Percentiles rank a stretch among this genome's conserved stretches.
Evolutionary conservation across 2,329 filamentous ascomycete genomes (phyloP).

Genomic region (Cryphonectria radicalis): DNA sequence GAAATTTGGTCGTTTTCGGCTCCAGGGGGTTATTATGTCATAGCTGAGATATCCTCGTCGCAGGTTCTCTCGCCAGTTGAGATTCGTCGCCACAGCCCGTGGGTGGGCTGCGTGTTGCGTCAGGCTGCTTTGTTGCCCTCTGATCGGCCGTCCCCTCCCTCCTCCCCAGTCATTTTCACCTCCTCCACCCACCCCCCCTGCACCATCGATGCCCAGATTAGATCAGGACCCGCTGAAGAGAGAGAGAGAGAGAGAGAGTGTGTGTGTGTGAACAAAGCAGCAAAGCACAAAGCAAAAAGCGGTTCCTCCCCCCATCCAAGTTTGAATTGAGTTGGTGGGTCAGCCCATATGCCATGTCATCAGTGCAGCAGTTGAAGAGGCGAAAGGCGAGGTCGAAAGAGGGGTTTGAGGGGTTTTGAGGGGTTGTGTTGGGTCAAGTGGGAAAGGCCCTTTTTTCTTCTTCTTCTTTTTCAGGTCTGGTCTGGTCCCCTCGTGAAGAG

Average conservation of each 20-base stretch:
- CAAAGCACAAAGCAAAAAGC: not conserved
- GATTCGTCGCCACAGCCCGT: not conserved
- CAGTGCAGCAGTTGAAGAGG: not conserved
- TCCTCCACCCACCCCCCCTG: not conserved
- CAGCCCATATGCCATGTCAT: not conserved
- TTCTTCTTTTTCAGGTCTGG: not conserved
- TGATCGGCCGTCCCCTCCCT: not conserved
- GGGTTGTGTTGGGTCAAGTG: not conserved
- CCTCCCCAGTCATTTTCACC: not conserved
- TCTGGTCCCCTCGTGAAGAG: not conserved
- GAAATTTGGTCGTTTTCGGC: not conserved
- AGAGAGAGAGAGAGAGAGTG: not conserved
- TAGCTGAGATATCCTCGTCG: conserved; percentile 8
- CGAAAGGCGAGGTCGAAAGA: not conserved
- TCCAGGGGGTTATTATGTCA: not conserved
- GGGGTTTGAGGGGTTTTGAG: not conserved
- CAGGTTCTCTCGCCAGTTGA: not conserved
- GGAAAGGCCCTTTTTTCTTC: not conserved
- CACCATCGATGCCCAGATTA: not conserved
- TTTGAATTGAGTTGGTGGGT: not conserved
- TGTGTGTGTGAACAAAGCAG: not conserved
- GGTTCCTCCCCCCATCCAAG: not conserved
- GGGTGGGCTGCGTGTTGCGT: conserved; percentile 3
- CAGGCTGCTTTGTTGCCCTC: not conserved
- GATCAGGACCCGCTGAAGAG: not conserved